Base-by-base conservation (phyloP, 768 basidiomycete genomes). In the Suillus fuscotomentosus region DNA sequence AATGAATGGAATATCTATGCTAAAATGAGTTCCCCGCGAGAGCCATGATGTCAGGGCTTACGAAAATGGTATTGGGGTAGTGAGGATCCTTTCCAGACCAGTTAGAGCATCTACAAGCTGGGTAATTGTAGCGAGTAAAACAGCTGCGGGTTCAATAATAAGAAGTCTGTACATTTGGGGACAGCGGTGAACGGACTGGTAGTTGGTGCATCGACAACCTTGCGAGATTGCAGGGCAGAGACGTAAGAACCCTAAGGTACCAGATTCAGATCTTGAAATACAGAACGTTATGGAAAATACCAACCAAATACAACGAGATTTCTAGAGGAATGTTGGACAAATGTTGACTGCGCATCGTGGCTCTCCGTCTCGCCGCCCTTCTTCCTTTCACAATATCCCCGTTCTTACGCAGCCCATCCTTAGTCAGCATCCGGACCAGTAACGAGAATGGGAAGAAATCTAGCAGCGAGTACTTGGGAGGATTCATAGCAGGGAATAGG, bases 61-160 rank as follows among this genome's bases (percentile, higher is more conserved):
- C 84, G 88, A 90, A 76, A 89, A 91, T 11, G 89, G 90, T 53
- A 92, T 89, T 3, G 90, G 89, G 1, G 89, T 89, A 0, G 89
- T 91, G 5, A 92, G 79, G 66, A 91, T 89, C 48, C 90, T 79
- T 69, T 92, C 90, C 1, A 91, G 78, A 5, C 87, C 87, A 13
- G 89, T 90, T 56, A 91, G 76, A 36, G 85, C 82, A 62, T 90
- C 88, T 4, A 87, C 85, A 24, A 90, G 81, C 65, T 82, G 80
- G 67, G 81, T 84, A 10, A 90, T 72, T 5, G 86, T 71, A 2
- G 65, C 71, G 0, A 87, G 61, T 20, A 91, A 77, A 14, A 71
- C 72, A 67, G 80, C 87, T 88, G 65, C 15, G 64, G 60, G 51
- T 48, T 50, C 50, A 51, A 22, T 13, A 50, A 24, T 47, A 27